phyloP scores from a whole-genome alignment of 164 flowering plant species.

The Aristolochia contorta region DNA sequence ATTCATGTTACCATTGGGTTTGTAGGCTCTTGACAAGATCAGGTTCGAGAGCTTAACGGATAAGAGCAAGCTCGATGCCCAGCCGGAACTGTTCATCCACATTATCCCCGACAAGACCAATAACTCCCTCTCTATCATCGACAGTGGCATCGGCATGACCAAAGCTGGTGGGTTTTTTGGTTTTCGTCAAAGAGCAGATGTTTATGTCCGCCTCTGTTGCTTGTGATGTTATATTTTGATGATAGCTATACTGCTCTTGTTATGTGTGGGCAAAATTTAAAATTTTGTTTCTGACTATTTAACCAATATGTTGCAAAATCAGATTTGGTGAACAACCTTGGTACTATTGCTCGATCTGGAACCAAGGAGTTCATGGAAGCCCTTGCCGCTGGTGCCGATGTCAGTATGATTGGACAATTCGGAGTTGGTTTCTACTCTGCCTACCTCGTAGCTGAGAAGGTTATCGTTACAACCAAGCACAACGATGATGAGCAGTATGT shows the following conservation, averaged over 20 bases:
- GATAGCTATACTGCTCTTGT: background rate
- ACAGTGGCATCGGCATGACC: slow-evolving; percentile 12
- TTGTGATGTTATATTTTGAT: background rate
- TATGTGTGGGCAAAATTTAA: background rate
- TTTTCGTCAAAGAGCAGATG: too few species aligned
- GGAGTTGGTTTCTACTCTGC: slow-evolving; percentile 50
- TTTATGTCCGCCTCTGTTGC: background rate
- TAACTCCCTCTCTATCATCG: slow-evolving; percentile 8
- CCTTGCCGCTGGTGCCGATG: slow-evolving; percentile 43
- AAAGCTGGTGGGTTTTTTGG: slow-evolving; percentile 3
- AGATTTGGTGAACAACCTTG: slow-evolving; percentile 57
- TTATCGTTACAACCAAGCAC: slow-evolving; percentile 47
- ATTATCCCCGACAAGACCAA: slow-evolving; percentile 10
- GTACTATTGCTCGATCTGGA: slow-evolving; percentile 57
- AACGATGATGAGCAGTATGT: slow-evolving; percentile 54
- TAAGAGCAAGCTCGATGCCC: slow-evolving; percentile 13
- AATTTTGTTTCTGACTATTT: background rate
- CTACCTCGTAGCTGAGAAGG: slow-evolving; percentile 53
- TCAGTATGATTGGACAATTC: slow-evolving; percentile 58
- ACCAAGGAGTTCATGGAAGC: slow-evolving; percentile 65
- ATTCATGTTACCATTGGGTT: background rate
- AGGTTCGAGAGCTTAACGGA: slow-evolving; percentile 13
- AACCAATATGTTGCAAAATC: background rate
- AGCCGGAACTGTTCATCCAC: slow-evolving; percentile 14
- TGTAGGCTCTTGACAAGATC: slow-evolving; percentile 10